Conservation (phyloP, 108 stramenopile species). For the Heterococcus sp. region DNA sequence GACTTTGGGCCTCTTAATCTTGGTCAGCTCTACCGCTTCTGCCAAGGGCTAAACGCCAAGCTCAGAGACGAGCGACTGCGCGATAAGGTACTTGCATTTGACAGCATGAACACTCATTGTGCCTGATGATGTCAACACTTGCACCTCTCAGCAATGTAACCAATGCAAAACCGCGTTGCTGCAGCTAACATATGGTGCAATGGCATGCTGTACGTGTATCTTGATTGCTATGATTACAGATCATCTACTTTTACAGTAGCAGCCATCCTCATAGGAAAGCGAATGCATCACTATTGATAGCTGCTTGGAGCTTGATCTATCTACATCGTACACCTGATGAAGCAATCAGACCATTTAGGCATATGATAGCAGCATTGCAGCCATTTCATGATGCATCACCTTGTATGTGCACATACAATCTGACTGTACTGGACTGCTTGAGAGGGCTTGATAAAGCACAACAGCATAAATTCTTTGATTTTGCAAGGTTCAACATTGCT, state of each 20-base stretch:
- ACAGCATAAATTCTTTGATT: slow-evolving; percentile 75
- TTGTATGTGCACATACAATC: slow-evolving; percentile 82
- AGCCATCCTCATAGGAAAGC: slow-evolving; percentile 73
- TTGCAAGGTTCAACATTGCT: slow-evolving; percentile 75
- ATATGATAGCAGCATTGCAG: slow-evolving; percentile 68
- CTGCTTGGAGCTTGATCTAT: slow-evolving; percentile 85
- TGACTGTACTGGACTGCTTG: slow-evolving; percentile 84
- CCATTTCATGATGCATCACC: slow-evolving; percentile 98
- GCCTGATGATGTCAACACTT: not conserved
- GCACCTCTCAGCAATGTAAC: not conserved
- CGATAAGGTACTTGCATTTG: slow-evolving; percentile 53
- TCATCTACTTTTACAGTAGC: slow-evolving; percentile 77
- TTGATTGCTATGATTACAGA: slow-evolving; percentile 28
- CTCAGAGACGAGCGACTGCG: slow-evolving; percentile 33
- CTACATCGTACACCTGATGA: slow-evolving; percentile 11
- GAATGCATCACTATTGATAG: slow-evolving; percentile 83
- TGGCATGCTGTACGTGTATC: too few relatives aligned
- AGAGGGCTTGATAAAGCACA: slow-evolving; percentile 77
- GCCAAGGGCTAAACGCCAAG: slow-evolving; percentile 70
- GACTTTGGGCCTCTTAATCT: slow-evolving; percentile 99
- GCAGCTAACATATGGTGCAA: too few relatives aligned
- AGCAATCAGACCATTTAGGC: slow-evolving; percentile 55
- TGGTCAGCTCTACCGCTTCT: slow-evolving; percentile 92
- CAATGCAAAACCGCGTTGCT: not conserved
- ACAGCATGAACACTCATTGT: not conserved